Conservation (phyloP, 768 basidiomycete genomes). For the Suillus lakei region DNA sequence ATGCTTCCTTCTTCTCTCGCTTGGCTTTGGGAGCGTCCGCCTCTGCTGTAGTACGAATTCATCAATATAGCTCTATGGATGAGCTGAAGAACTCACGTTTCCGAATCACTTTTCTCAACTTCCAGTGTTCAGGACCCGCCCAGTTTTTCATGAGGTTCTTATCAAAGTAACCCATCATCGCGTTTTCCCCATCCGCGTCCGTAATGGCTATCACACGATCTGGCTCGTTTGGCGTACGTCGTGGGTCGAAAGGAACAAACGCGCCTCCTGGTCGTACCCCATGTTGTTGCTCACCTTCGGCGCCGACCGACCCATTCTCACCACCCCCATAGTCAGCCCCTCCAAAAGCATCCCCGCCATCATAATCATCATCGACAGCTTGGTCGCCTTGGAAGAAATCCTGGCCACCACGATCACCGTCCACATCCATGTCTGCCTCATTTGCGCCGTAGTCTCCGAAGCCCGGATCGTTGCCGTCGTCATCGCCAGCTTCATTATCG, state of each 20-base stretch:
- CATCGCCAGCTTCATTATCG: constrained; percentile 38
- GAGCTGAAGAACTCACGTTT: constrained; percentile 56
- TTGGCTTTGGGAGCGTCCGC: constrained; percentile 51
- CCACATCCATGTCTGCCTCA: constrained; percentile 42
- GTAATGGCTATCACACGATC: constrained; percentile 90
- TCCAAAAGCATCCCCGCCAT: constrained; percentile 44
- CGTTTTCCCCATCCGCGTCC: constrained; percentile 58
- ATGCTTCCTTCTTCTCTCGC: constrained; percentile 80
- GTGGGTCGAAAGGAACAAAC: constrained; percentile 85
- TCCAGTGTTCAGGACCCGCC: constrained; percentile 99
- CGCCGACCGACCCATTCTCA: constrained; percentile 49
- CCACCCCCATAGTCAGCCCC: constrained; percentile 47
- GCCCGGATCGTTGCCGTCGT: constrained; percentile 30
- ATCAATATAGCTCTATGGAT: constrained; percentile 6
- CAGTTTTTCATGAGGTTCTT: constrained; percentile 87
- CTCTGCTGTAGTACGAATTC: constrained; percentile 48
- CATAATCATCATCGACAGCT: constrained; percentile 53
- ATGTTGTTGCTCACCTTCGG: constrained; percentile 45
- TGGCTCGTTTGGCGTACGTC: constrained; percentile 72
- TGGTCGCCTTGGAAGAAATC: constrained; percentile 75
- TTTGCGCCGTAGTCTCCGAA: constrained; percentile 28
- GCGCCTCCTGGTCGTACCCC: constrained; percentile 44
- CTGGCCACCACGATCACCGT: constrained; percentile 44
- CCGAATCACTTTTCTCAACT: constrained; percentile 79
- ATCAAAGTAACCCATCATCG: constrained; percentile 90